These are phyloP conservation scores for Orbilia brochopaga DNA, from an alignment of 2,329 filamentous ascomycete species.

Conservation along the genomic window DNA sequence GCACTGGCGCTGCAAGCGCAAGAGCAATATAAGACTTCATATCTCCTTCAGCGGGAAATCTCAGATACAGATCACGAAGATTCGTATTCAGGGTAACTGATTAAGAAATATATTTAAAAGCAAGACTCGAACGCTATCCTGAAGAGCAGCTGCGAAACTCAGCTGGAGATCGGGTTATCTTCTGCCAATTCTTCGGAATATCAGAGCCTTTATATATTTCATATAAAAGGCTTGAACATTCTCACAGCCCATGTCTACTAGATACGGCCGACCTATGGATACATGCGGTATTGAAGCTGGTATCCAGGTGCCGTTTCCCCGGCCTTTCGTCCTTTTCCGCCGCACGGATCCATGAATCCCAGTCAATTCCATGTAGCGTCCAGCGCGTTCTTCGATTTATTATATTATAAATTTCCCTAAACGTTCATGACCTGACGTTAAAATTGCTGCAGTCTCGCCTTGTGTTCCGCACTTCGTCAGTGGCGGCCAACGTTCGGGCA, in stretches of 20 bases:
- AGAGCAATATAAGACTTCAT: constrained; percentile 45
- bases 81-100: background rate
- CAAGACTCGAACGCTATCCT: constrained; percentile 13
- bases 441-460: constrained; percentile 9
- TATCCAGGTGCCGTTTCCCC: constrained; percentile 36
- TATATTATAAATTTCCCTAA: background rate
- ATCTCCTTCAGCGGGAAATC: background rate
- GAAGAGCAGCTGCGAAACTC: constrained; percentile 1
- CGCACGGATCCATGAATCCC: background rate
- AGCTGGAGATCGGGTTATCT: background rate
- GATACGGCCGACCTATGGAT: constrained; percentile 23
- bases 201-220: constrained; percentile 40
- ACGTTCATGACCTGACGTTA: background rate
- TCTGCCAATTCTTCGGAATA: background rate
- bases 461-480: constrained; percentile 22
- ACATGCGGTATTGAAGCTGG: background rate
- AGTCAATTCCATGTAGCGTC: background rate
- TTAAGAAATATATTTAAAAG: constrained; percentile 3
- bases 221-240: background rate
- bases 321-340: constrained; percentile 8
- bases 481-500: constrained; percentile 31
- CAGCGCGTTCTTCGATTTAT: background rate
- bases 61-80: background rate
- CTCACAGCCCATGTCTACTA: constrained; percentile 16
- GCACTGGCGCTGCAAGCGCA: constrained; percentile 37